phyloP scores from a whole-genome alignment of 768 basidiomycete species.

The Gautieria morchelliformis region DNA sequence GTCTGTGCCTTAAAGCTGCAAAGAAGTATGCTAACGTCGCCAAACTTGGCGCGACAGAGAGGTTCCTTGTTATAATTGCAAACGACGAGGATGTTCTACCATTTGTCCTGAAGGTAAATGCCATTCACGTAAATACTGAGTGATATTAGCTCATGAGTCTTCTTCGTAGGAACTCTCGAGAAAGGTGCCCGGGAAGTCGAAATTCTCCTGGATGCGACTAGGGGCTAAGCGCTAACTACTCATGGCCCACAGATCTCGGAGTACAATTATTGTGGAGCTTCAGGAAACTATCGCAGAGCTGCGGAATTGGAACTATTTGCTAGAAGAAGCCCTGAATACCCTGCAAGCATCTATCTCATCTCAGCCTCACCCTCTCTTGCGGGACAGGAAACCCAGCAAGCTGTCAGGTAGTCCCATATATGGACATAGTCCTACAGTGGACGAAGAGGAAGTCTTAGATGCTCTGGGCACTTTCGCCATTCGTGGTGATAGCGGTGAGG shows the following conservation, averaged over 20 bases:
- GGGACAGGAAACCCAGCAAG: constrained; percentile 6
- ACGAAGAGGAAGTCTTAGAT: constrained; percentile 5
- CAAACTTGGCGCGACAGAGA: constrained; percentile 18
- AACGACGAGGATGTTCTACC: constrained; percentile 60
- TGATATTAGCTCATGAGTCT: constrained; percentile 4
- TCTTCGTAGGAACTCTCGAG: constrained; percentile 33
- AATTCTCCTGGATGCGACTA: too few relatives aligned
- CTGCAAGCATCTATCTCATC: constrained; percentile 40
- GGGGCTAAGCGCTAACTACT: too few relatives aligned
- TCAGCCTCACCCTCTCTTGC: constrained; percentile 41
- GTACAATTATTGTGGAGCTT: constrained; percentile 45
- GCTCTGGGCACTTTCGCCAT: constrained; percentile 7
- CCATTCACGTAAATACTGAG: constrained; percentile 7
- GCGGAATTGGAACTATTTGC: constrained; percentile 43
- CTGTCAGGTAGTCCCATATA: background rate
- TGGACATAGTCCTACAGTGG: background rate
- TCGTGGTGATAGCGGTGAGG: background rate
- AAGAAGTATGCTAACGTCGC: background rate
- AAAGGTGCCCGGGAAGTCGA: constrained; percentile 44
- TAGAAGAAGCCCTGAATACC: constrained; percentile 47
- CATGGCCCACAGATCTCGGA: constrained; percentile 51
- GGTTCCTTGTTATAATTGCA: constrained; percentile 75
- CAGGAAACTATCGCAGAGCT: constrained; percentile 55
- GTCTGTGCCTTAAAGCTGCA: background rate
- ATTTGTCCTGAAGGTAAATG: constrained; percentile 66